These are phyloP conservation scores for Pichia scutulata DNA, from an alignment of 805 yeast genomes.

Conservation along the genomic window DNA sequence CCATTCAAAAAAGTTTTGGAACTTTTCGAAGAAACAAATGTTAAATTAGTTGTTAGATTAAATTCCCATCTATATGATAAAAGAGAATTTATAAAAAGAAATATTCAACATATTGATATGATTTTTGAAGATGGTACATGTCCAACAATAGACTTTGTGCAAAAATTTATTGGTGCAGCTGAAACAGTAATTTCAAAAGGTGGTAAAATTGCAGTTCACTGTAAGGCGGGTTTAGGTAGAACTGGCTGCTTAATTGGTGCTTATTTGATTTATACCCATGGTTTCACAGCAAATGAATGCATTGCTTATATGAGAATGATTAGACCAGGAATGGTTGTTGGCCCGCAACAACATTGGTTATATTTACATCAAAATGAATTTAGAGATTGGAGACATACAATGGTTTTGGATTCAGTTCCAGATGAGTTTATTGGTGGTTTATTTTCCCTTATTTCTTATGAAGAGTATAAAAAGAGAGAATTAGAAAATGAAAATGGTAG, in stretches of 20 bases:
- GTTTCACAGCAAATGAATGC: constrained; percentile 95
- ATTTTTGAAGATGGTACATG: constrained; percentile 98
- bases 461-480: constrained; percentile 48
- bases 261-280: constrained; percentile 89
- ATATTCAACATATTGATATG: constrained; percentile 89
- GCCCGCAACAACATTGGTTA: constrained; percentile 99
- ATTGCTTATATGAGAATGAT: constrained; percentile 94
- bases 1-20: constrained; percentile 77
- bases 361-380: constrained; percentile 93
- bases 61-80: constrained; percentile 89
- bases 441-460: constrained; percentile 53
- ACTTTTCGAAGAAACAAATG: constrained; percentile 65
- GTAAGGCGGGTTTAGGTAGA: constrained; percentile 97
- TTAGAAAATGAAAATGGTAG: constrained; percentile 16
- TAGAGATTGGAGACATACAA: constrained; percentile 92
- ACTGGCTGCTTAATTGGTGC: constrained; percentile 98
- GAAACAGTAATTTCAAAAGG: constrained; percentile 79
- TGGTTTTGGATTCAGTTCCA: constrained; percentile 66
- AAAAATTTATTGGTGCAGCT: constrained; percentile 89
- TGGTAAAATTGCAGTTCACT: constrained; percentile 97
- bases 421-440: constrained; percentile 62
- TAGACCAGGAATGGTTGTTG: constrained; percentile 99
- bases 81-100: constrained; percentile 70
- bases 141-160: constrained; percentile 89
- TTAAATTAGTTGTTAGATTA: constrained; percentile 82